These are phyloP conservation scores for Neohortaea acidophila DNA, from an alignment of 495 filamentous ascomycete species.

Conservation along the genomic window DNA sequence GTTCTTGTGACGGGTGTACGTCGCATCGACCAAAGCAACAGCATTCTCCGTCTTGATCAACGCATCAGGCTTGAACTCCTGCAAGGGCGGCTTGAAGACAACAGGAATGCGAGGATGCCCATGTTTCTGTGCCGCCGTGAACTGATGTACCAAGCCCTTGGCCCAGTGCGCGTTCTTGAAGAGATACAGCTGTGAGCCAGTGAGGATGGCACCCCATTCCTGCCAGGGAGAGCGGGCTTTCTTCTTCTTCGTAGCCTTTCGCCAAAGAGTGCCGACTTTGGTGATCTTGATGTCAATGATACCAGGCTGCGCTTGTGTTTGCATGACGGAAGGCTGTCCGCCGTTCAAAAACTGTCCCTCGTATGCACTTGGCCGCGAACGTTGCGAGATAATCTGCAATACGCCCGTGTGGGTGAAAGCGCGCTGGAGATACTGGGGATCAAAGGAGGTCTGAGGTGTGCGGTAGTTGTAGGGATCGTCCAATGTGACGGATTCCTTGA, in stretches of 20 bases:
- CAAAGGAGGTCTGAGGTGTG: conserved; percentile 55
- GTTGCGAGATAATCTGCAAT: conserved; percentile 81
- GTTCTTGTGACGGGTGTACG: conserved; percentile 91
- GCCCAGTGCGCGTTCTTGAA: conserved; percentile 87
- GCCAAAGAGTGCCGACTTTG: conserved; percentile 90
- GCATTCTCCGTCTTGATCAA: conserved; percentile 84
- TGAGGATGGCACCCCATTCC: conserved; percentile 94
- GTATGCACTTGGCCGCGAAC: conserved; percentile 89
- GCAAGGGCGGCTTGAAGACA: conserved; percentile 75
- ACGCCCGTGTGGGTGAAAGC: conserved; percentile 83
- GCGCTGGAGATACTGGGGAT: conserved; percentile 63
- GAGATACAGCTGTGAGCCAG: conserved; percentile 88
- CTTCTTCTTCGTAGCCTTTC: conserved; percentile 90
- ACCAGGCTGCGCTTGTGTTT: conserved; percentile 74
- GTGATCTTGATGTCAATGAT: conserved; percentile 95
- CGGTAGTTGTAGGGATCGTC: conserved; percentile 86
- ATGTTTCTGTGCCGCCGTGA: conserved; percentile 59
- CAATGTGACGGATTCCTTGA: conserved; percentile 81
- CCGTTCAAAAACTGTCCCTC: conserved; percentile 52
- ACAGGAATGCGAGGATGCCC: conserved; percentile 53
- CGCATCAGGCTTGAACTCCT: conserved; percentile 82
- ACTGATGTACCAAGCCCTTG: conserved; percentile 76
- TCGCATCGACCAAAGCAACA: conserved; percentile 71
- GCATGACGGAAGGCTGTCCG: conserved; percentile 49
- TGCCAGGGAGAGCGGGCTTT: conserved; percentile 92